Evolutionary conservation across 1,284 basidiomycete genomes (phyloP).

Genomic region (Boletus nobilissimus): DNA sequence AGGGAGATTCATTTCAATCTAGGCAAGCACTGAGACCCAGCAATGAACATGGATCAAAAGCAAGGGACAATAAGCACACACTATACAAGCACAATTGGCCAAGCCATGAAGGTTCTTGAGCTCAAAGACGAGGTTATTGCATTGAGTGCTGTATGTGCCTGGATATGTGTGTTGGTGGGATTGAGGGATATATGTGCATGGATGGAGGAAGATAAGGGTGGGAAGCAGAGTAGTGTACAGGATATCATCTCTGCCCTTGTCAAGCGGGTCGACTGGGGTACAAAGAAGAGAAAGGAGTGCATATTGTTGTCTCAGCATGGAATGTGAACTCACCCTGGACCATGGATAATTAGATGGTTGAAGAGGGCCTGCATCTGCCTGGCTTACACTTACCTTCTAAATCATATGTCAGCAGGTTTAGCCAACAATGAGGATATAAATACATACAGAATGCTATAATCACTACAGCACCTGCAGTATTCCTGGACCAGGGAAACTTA

Average conservation of each 20-base stretch:
- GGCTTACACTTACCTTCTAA: no score
- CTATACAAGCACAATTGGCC: slow-evolving; percentile 90
- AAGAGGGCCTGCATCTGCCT: slow-evolving; percentile 79
- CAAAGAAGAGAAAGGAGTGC: slow-evolving; percentile 86
- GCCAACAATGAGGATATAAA: no score
- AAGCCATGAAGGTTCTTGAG: slow-evolving; percentile 90
- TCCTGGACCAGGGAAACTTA: no score
- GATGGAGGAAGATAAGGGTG: slow-evolving; percentile 91
- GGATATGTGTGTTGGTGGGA: slow-evolving; percentile 77
- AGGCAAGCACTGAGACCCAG: neutral
- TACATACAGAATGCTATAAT: no score
- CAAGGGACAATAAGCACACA: slow-evolving; percentile 45
- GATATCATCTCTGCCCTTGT: slow-evolving; percentile 87
- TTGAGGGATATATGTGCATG: slow-evolving; percentile 79
- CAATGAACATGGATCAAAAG: slow-evolving; percentile 31
- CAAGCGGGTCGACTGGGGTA: slow-evolving; percentile 88
- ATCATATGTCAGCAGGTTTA: no score
- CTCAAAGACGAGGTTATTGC: slow-evolving; percentile 87
- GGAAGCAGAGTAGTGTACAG: slow-evolving; percentile 89
- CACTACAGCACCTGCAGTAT: no score
- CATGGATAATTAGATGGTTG: slow-evolving; percentile 74
- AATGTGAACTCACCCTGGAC: slow-evolving; percentile 5
- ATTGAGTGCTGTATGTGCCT: slow-evolving; percentile 77
- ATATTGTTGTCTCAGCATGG: slow-evolving; percentile 40
- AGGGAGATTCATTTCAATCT: slow-evolving; percentile 66